phyloP scores from a whole-genome alignment of 106 monocot genomes.

The Allium sativum region DNA sequence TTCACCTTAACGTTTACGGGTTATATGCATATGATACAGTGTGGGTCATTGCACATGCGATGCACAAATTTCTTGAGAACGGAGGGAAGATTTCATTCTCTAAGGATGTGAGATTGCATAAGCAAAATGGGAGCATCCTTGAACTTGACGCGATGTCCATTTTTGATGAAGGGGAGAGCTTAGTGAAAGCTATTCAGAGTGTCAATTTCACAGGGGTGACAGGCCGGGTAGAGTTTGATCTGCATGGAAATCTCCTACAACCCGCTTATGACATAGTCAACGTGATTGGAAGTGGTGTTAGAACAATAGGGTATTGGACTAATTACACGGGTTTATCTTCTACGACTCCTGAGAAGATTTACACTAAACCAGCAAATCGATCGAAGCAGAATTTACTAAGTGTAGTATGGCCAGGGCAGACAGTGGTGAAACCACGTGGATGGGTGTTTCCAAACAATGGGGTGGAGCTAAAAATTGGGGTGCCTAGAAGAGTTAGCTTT shows the following conservation, averaged over 20 bases:
- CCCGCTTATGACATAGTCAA: constrained; percentile 70
- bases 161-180: constrained; percentile 36
- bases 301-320: constrained; percentile 60
- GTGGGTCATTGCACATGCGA: constrained; percentile 55
- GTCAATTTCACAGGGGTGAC: constrained; percentile 47
- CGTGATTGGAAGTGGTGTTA: constrained; percentile 25
- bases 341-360: constrained; percentile 36
- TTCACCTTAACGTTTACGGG: constrained; percentile 54
- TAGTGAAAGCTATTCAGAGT: constrained; percentile 31
- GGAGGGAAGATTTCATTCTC: constrained; percentile 70
- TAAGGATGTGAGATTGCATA: constrained; percentile 39
- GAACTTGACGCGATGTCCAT: constrained; percentile 22
- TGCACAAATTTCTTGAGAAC: constrained; percentile 53
- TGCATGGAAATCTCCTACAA: constrained; percentile 34
- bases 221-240: constrained; percentile 45
- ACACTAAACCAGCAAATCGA: constrained; percentile 21
- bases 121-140: constrained; percentile 22
- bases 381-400: constrained; percentile 37
- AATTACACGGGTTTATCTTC: constrained; percentile 55
- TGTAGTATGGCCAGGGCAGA: constrained; percentile 66
- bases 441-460: constrained; percentile 79
- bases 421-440: constrained; percentile 38
- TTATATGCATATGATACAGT: constrained; percentile 81
- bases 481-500: constrained; percentile 54
- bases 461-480: constrained; percentile 47